phyloP scores from a whole-genome alignment of 1,139 yeast species.

The Sugiyamaella novakii region DNA sequence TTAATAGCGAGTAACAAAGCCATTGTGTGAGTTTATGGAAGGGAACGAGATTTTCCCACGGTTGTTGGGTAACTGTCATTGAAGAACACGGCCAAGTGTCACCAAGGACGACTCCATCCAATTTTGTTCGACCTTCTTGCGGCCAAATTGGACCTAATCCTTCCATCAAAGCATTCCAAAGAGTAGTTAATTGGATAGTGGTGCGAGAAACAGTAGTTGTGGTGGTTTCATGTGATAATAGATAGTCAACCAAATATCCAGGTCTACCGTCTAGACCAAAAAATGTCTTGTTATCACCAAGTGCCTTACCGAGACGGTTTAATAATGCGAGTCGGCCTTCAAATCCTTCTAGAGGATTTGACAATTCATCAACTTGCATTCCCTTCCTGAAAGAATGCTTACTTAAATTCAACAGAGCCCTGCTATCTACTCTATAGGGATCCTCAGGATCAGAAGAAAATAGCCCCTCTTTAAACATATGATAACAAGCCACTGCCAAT shows the following conservation, averaged over 20 bases:
- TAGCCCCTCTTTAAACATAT: constrained; percentile 54
- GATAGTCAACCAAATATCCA: constrained; percentile 55
- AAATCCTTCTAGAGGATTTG: constrained; percentile 54
- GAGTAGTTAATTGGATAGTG: constrained; percentile 46
- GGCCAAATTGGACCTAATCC: constrained; percentile 62
- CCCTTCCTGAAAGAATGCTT: constrained; percentile 40
- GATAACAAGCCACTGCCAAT: constrained; percentile 57
- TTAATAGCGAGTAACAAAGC: constrained; percentile 59
- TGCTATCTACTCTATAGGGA: constrained; percentile 50
- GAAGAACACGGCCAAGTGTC: constrained; percentile 58
- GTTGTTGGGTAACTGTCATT: constrained; percentile 35
- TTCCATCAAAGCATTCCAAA: constrained; percentile 57
- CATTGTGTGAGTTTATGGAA: constrained; percentile 66
- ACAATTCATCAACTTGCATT: constrained; percentile 49
- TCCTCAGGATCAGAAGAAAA: constrained; percentile 44
- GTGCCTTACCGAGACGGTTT: constrained; percentile 50
- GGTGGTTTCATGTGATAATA: constrained; percentile 33
- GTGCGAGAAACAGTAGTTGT: constrained; percentile 1
- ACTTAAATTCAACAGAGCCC: constrained; percentile 42
- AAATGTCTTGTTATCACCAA: constrained; percentile 42
- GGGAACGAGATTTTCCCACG: constrained; percentile 49
- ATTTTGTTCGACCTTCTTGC: constrained; percentile 49
- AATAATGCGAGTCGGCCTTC: constrained; percentile 54
- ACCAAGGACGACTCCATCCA: constrained; percentile 54
- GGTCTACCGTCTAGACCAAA: constrained; percentile 56